Base-by-base conservation (phyloP, 257 asterid genomes). In the Pogostemon cablin region DNA sequence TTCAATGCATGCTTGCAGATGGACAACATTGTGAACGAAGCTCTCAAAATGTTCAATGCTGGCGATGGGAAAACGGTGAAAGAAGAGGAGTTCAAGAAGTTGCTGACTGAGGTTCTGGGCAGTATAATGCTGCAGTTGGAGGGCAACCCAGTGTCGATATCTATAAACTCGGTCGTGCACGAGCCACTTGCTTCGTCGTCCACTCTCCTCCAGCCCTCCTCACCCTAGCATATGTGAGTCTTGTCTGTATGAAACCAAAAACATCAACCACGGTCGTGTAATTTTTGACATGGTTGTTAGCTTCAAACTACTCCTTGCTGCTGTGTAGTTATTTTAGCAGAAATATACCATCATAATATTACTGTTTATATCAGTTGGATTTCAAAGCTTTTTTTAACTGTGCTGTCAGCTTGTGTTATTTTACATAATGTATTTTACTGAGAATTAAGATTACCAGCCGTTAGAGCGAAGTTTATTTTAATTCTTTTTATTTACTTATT, bases 11-110 rank as follows among this genome's bases (percentile, higher is more conserved):
- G 48, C 39, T 48, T 68, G 79, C 85, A 95, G 99, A 84, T 91
- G 84, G 99, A 95, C 67, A 68, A 49, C n/a, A 77, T 95, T 3
- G 72, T 74, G 57, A 75, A 46, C 3, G 92, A 81, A 67, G 95
- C 93, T 49, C 67, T 87, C 0, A 89, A 89, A 75, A 83, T 81
- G 90, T 62, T 95, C 38, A 78, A 83, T 12, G 83, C 78, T 2
- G 86, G 81, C 7, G 97, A 87, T 15, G 93, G 89, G 57, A 86
- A 83, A 69, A 34, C 75, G 17, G 92, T 88, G 54, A 95, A 84
- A 69, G 98, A 91, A 69, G 97, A 91, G 1, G 97, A 89, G 80
- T 95, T 91, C 87, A 95, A 87, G 90, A 89, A 89, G 81, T 48
- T 89, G 6, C 38, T 95, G 69, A 81, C 86, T 0, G 96, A 91